These are phyloP conservation scores for Plantago ovata DNA, from an alignment of 257 asterid genomes.

Conservation along the genomic window DNA sequence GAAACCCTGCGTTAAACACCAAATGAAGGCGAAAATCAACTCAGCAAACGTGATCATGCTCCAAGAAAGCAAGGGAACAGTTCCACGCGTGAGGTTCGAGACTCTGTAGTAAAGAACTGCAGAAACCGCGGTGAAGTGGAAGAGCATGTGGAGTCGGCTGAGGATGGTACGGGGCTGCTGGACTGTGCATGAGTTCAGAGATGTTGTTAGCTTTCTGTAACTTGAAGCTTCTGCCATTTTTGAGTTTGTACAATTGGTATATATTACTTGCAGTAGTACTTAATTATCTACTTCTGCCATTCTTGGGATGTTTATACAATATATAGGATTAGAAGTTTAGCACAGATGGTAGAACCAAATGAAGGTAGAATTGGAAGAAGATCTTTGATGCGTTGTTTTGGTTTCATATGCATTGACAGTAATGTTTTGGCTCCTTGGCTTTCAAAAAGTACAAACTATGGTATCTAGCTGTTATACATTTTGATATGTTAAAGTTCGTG, in stretches of 20 bases:
- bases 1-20: conserved; percentile 59
- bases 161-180: conserved; percentile 55
- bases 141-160: conserved; percentile 52
- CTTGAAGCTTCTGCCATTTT: conserved; percentile 4
- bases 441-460: conserved; percentile 21
- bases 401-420: conserved; percentile 7
- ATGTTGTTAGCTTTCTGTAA: conserved; percentile 1
- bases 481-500: too few relatives aligned
- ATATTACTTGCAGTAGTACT: too few relatives aligned
- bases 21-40: conserved; percentile 49
- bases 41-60: conserved; percentile 47
- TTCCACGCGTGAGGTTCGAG: conserved; percentile 34
- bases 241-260: conserved; percentile 23
- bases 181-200: conserved; percentile 57
- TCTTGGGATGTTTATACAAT: conserved; percentile 6
- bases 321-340: conserved; percentile 22
- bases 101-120: conserved; percentile 58
- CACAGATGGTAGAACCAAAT: conserved; percentile 26
- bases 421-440: conserved; percentile 8
- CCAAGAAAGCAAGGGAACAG: conserved; percentile 50
- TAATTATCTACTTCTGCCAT: too few relatives aligned
- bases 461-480: conserved; percentile 14
- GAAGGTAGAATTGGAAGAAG: conserved; percentile 24
- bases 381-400: conserved; percentile 14
- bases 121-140: conserved; percentile 46